Evolutionary conservation across 169 alveolate genomes (phyloP), one percentile per base, ranked within the genome.

Genomic region (Amoebophrya sp.): DNA sequence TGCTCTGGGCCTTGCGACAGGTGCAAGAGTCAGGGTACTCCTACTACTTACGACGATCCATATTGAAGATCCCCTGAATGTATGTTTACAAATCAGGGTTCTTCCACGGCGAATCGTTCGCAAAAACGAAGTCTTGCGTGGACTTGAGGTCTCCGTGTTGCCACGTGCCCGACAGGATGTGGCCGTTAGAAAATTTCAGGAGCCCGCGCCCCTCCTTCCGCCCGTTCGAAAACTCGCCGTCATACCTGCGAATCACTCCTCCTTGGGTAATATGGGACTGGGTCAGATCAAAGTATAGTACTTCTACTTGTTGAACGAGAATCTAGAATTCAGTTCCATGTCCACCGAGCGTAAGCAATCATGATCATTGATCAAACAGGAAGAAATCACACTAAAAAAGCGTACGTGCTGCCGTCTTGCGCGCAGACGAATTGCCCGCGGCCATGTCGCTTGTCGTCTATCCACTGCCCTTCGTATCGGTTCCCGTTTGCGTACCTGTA

Each of bases 381-480:
- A 42, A 42, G 48, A 42, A 42, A 42, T 7, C 4, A 42, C 48
- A 42, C 48, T 42, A 42, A 42, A 42, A 42, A 13, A 4, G 7
- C 0, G 23, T 23, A 96, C 41, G 95, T 94, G 70, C 94, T 92
- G 5, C 96, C 95, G 90, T 96, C 99, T 93, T 96, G 97, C n/a
- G 97, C 96, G 78, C 99, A 97, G 69, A 94, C 94, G 91, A 97
- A 97, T 42, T 94, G 91, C 10, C 97, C 98, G 41, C 88, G 94
- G n/a, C 98, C 98, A 88, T 96, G 97, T 38, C 98, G 93, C 89
- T 96, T 95, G 94, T 97, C 98, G 92, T 95, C 96, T 20, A 94
- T 93, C 99, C 99, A 97, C 70, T 97, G 97, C 41, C 95, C 95
- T 89, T 95, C 97, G 91, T 97, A 97, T 58, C 96, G 94, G 91